phyloP scores from a whole-genome alignment of 2,329 filamentous ascomycete species.

The Aureobasidium leucospermi region DNA sequence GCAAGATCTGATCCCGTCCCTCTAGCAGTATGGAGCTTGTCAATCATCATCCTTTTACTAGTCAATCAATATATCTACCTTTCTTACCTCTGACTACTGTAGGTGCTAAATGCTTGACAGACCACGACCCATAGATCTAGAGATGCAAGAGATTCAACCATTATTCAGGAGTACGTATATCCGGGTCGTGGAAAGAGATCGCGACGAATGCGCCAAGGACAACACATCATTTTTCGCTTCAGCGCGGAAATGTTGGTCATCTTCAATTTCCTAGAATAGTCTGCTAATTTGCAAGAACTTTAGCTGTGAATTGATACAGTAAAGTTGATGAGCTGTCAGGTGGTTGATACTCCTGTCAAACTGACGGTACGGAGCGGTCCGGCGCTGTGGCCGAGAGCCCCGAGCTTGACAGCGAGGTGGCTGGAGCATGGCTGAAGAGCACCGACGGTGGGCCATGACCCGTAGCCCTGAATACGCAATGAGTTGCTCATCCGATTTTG shows the following conservation, averaged over 20 bases:
- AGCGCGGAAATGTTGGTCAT: background rate
- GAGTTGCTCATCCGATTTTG: background rate
- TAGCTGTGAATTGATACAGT: background rate
- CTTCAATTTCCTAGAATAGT: background rate
- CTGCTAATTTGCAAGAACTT: background rate
- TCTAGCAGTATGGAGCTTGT: background rate
- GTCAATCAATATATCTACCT: slow-evolving; percentile 1
- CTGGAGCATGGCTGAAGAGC: background rate
- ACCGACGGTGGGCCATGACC: background rate
- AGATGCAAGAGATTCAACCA: background rate
- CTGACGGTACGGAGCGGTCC: background rate
- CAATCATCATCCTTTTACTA: background rate
- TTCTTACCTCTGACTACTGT: background rate
- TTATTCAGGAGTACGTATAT: background rate
- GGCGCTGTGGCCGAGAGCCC: background rate
- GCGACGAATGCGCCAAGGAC: background rate
- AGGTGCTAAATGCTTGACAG: background rate
- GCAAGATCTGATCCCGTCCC: background rate
- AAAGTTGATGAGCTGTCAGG: background rate
- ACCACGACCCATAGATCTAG: background rate
- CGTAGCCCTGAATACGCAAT: background rate
- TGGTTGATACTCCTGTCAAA: background rate
- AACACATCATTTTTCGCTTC: background rate
- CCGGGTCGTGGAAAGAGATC: background rate
- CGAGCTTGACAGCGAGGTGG: background rate